These are phyloP conservation scores for Halophytophthora batemanensis DNA, from an alignment of 352 stramenopile species.

Conservation along the genomic window DNA sequence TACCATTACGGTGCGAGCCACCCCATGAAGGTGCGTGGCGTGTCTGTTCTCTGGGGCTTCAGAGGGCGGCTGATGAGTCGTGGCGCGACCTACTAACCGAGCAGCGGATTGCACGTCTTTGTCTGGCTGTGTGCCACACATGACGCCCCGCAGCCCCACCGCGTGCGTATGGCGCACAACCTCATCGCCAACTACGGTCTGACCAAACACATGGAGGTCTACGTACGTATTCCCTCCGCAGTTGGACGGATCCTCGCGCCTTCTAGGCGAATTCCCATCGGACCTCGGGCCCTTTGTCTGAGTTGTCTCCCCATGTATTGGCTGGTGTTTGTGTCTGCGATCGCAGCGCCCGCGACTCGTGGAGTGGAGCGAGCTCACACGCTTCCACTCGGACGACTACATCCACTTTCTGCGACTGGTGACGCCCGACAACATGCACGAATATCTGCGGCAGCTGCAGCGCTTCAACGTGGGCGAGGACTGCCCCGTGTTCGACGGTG, in stretches of 20 bases:
- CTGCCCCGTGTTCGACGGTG: slow-evolving; percentile 98
- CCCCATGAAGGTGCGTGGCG: slow-evolving; percentile 74
- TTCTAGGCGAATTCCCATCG: background rate
- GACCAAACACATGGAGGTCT: slow-evolving; percentile 99
- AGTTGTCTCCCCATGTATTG: slow-evolving; percentile 2
- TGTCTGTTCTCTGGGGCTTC: background rate
- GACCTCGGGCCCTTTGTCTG: background rate
- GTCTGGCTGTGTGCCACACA: background rate
- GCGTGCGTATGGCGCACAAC: slow-evolving; percentile 99
- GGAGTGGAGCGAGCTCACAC: slow-evolving; percentile 96
- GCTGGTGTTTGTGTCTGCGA: slow-evolving; percentile 3
- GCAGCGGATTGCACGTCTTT: background rate
- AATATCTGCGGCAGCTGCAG: slow-evolving; percentile 93
- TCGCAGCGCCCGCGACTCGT: slow-evolving; percentile 91
- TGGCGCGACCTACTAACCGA: background rate
- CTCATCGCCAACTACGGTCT: slow-evolving; percentile 99
- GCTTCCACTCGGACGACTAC: slow-evolving; percentile 99
- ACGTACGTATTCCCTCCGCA: slow-evolving; percentile 66
- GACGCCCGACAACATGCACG: slow-evolving; percentile 98
- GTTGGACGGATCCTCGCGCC: no score
- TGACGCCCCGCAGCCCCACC: slow-evolving; percentile 84
- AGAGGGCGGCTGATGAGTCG: background rate
- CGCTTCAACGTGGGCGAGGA: slow-evolving; percentile 99
- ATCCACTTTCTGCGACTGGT: slow-evolving; percentile 99
- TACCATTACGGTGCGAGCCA: slow-evolving; percentile 97